A percentile compares a stretch with the other conserved stretches of the same genome.
Evolutionary conservation across 441 rosid genomes (phyloP).

Genomic region (Gossypium gossypioides): DNA sequence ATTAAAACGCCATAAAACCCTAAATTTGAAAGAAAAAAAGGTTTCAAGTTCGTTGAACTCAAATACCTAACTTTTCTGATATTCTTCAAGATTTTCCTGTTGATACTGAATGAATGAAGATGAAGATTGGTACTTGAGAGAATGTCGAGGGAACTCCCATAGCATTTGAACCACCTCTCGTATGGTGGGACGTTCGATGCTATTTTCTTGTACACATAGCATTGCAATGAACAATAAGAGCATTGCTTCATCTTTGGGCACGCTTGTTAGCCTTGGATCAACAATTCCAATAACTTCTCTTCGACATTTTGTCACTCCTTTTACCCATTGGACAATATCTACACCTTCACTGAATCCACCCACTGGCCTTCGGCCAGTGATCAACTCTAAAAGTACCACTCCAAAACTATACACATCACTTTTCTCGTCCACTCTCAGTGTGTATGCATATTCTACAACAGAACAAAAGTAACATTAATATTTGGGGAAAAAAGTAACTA

Average conservation of each 20-base stretch:
- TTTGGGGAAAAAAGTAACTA: too few species aligned
- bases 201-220: conserved; percentile 37
- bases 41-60: conserved; percentile 1
- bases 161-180: conserved; percentile 46
- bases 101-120: conserved; percentile 21
- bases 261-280: conserved; percentile 26
- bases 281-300: conserved; percentile 23
- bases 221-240: conserved; percentile 35
- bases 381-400: conserved; percentile 33
- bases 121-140: conserved; percentile 25
- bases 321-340: conserved; percentile 39
- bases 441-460: conserved; percentile 34
- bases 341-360: conserved; percentile 36
- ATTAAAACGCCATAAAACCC: conserved; percentile 9
- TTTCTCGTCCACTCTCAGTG: conserved; percentile 39
- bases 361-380: conserved; percentile 33
- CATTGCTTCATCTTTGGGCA: conserved; percentile 33
- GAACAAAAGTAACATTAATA: not conserved
- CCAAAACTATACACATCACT: conserved; percentile 48
- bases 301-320: conserved; percentile 18
- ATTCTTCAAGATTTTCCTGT: conserved; percentile 10
- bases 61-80: conserved; percentile 13
- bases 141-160: conserved; percentile 33
- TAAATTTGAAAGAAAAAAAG: not conserved
- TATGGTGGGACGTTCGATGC: conserved; percentile 39